A percentile compares a stretch with the other conserved stretches of the same genome.
phyloP scores from a whole-genome alignment of 495 filamentous ascomycete species.

The Neurospora terricola region DNA sequence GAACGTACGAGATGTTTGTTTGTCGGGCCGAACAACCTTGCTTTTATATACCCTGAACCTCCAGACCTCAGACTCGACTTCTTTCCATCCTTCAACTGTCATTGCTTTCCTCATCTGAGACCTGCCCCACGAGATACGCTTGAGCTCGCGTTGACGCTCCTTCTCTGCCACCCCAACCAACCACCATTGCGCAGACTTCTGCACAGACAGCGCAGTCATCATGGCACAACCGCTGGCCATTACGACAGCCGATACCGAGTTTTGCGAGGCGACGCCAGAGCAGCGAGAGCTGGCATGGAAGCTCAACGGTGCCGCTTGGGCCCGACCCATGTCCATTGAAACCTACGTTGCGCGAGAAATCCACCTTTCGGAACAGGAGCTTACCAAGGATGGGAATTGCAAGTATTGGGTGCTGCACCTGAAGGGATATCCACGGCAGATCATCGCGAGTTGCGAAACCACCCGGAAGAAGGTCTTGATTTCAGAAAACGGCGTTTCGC shows the following conservation, averaged over 20 bases:
- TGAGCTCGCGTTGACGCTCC: not conserved
- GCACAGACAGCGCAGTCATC: not conserved
- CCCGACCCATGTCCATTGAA: conserved; percentile 25
- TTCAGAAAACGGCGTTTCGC: conserved; percentile 25
- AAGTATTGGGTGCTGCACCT: conserved; percentile 64
- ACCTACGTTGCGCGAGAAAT: conserved; percentile 59
- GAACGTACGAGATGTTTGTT: not conserved
- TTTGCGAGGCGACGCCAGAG: conserved; percentile 14
- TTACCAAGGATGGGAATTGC: conserved; percentile 50
- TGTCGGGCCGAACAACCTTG: not conserved
- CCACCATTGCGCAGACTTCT: not conserved
- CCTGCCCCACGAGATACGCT: not conserved
- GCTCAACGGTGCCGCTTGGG: conserved; percentile 12
- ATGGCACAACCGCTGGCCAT: conserved; percentile 16
- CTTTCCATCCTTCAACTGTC: not conserved
- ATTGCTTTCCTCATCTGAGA: not conserved
- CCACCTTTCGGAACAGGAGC: conserved; percentile 42
- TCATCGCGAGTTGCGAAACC: conserved; percentile 74
- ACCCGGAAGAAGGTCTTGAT: conserved; percentile 62
- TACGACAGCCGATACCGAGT: conserved; percentile 9
- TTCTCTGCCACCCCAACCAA: not conserved
- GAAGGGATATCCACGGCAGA: conserved; percentile 24
- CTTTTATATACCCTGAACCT: not conserved
- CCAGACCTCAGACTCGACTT: not conserved
- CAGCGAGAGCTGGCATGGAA: conserved; percentile 14